Base-by-base conservation (phyloP, 2,329 filamentous ascomycete species). In the Teratosphaeria zuluensis region DNA sequence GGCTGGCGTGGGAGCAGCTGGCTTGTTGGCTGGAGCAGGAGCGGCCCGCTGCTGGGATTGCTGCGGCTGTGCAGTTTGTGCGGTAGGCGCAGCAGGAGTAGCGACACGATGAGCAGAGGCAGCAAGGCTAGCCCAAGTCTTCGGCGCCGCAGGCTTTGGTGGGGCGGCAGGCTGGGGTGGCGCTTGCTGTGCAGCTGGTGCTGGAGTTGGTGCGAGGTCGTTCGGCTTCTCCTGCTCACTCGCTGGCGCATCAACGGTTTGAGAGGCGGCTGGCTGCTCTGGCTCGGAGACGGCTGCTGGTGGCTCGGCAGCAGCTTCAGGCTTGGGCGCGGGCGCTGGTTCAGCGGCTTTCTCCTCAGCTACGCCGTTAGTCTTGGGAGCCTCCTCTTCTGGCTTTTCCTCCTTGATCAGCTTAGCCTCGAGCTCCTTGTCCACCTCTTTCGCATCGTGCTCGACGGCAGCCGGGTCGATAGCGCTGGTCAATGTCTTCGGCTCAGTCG, bases 61-160 rank as follows among this genome's bases (percentile, higher is more conserved):
- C 24, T 58, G 30, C 8, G 58, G 1, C 51, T 65, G 61, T 33
- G 64, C 65, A 57, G 61, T 65, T 16, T 63, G 59, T 11, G 64
- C 53, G 33, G 70, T 63, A 21, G 76, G 68, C 31, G 76, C 68
- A 38, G 72, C 74, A 21, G 76, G 75, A 31, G 74, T 75, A 51
- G 73, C 75, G 33, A 75, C 72, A 62, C 73, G 74, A 68, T 75
- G 68, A 31, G 79, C 75, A 46, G 77, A 80, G 54, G 84, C 77
- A 54, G 80, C 80, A 58, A 88, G 84, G 75, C 82, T 89, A 31
- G 89, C 89, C 89, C 89, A 92, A 31, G 81, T 85, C 76, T 77
- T 84, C 74, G 68, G 84, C 70, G 68, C 81, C 58, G 81, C 77
- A 65, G 82, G 81, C 59, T 79, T 75, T 63, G 85, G 77, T 51